Evolutionary conservation across 2,329 filamentous ascomycete species (phyloP), one percentile per base, ranked within the genome.

Genomic region (Lojkania enalia): DNA sequence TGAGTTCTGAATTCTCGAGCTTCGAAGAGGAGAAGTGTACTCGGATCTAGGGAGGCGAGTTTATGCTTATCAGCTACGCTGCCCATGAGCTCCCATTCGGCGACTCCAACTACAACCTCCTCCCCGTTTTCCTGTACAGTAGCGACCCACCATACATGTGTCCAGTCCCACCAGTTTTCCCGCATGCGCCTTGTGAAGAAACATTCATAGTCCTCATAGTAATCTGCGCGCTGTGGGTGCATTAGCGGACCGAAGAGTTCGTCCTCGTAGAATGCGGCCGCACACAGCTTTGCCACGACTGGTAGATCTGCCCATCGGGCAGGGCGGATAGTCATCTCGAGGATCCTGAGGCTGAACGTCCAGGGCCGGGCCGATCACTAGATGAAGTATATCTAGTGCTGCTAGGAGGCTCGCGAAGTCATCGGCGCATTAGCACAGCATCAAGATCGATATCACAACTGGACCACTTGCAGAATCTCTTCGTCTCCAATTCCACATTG

Each of bases 261-360:
- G 37, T 68, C 64, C n/a, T 64, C 48, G 45, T 61, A 66, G 42
- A 63, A 68, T 4, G 64, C 54, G 2, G 52, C 42, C 12, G 51
- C 33, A 27, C 54, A 55, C 31, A 65, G 35, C 14, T 21, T 29
- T 6, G 37, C 57, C 5, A 68, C 56, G 30, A 46, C 18, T 19
- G 19, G 11, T 18, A 49, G 39, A 16, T 59, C 56, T 16, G 39
- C 32, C 35, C 16, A 33, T 14, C 15, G 16, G 12, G 54, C 56
- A 1, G 18, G 23, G 3, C 55, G 51, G 35, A 57, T 42, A 18
- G 54, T 37, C 43, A 56, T 44, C 14, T 9, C 14, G 7, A 33
- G 30, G n/a, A n/a, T n/a, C n/a, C n/a, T n/a, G n/a, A n/a, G n/a
- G n/a, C n/a, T n/a, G n/a, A n/a, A n/a, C n/a, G n/a, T n/a, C n/a